A percentile compares a stretch with the other conserved stretches of the same genome.
These are phyloP conservation scores for Apiotrichum sp. DNA, from an alignment of 1,284 basidiomycete genomes.

Conservation along the genomic window DNA sequence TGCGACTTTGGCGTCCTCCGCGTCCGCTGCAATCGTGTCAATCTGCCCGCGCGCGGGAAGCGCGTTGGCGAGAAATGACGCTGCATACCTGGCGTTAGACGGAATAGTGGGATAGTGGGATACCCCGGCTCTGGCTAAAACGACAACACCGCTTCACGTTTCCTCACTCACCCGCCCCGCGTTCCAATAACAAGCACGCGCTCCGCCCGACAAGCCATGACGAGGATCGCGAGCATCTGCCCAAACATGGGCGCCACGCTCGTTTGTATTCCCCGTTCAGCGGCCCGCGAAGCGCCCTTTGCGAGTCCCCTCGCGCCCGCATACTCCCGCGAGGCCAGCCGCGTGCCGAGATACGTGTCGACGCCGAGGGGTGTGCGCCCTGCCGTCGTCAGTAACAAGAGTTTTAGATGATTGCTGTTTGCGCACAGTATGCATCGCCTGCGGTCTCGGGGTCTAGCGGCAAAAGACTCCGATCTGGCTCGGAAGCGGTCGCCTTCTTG, in stretches of 20 bases:
- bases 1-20: conserved; percentile 31
- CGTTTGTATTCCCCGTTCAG: conserved; percentile 35
- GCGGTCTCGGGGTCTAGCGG: background rate
- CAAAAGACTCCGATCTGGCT: too few relatives aligned
- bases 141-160: background rate
- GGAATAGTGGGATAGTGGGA: too few relatives aligned
- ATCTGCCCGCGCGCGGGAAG: conserved; percentile 35
- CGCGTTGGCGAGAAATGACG: conserved; percentile 30
- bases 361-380: conserved; percentile 16
- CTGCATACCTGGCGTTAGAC: conserved; percentile 21
- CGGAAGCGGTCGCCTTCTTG: too few relatives aligned
- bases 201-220: conserved; percentile 27
- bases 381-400: too few relatives aligned
- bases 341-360: conserved; percentile 29
- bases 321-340: conserved; percentile 18
- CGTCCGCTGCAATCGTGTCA: conserved; percentile 37
- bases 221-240: conserved; percentile 36
- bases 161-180: conserved; percentile 30
- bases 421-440: conserved; percentile 4
- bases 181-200: conserved; percentile 41
- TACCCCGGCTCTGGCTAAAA: too few relatives aligned
- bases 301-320: conserved; percentile 21
- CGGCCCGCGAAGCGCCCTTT: conserved; percentile 17
- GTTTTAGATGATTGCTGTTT: background rate
- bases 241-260: conserved; percentile 22